Base-by-base conservation (phyloP, 2,329 filamentous ascomycete species). In the Septoria petroselini region DNA sequence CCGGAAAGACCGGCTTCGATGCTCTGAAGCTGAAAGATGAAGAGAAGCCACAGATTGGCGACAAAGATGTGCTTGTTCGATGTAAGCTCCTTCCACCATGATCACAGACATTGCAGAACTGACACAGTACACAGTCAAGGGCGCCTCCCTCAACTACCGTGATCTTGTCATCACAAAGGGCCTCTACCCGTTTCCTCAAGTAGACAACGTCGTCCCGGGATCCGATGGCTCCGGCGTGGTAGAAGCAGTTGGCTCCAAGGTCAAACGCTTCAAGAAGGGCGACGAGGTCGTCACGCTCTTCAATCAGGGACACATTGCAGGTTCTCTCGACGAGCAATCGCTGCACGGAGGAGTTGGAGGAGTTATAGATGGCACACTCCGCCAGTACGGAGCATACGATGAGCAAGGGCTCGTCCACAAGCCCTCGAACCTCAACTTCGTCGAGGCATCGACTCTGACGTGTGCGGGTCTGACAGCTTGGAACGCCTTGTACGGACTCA, bases 11-110 rank as follows among this genome's bases (percentile, higher is more conserved):
- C 43, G 79, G 74, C 58, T 84, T 88, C 60, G 80, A 86, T 39
- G 73, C 73, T 34, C 73, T 89, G 60, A 77, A 79, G 59, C 70
- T 76, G 52, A 74, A 81, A 42, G 72, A 76, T 40, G 68, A 71
- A 31, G 61, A 75, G 1, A 62, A 88, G 2, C 82, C 84, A 11
- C 69, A 80, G 57, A 63, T 85, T 1, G 85, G 85, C 39, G 84
- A 88, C 47, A 79, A 79, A 54, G 82, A 91, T 19, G 84, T 89
- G 4, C 75, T 91, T 27, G 81, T 91, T 59, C 85, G 84, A 68
- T 74, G 73, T 74, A 63, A 45, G 66, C 48, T n/a, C 15, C 17
- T 35, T 18, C 29, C 11, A 19, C 2, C n/a, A n/a, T 19, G n/a
- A 25, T 12, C 5, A 19, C 14, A 1, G 9, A 14, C 3, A 14